A percentile compares a stretch with the other conserved stretches of the same genome.
Conservation (phyloP, 371 early-diverging fungal genomes). For the Entomophthora muscae region DNA sequence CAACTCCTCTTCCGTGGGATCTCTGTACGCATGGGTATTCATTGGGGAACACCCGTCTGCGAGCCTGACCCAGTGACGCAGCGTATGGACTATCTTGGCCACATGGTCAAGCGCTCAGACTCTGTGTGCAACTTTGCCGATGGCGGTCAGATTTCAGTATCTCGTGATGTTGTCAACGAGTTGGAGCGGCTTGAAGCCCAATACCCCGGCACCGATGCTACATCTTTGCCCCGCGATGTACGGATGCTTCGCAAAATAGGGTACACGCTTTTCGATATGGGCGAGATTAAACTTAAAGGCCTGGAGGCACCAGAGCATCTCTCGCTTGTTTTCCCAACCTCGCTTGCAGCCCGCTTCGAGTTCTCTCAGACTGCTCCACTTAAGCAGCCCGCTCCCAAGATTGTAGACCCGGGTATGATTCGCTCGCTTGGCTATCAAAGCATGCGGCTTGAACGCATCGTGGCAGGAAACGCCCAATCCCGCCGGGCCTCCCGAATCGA, state of each 20-base stretch:
- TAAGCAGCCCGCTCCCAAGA: slow-evolving; percentile 9
- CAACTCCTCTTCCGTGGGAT: slow-evolving; percentile 66
- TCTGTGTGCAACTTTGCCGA: slow-evolving; percentile 77
- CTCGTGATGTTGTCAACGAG: slow-evolving; percentile 39
- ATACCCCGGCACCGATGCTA: slow-evolving; percentile 12
- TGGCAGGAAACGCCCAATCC: slow-evolving; percentile 18
- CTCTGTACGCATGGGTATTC: slow-evolving; percentile 90
- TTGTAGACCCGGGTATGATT: slow-evolving; percentile 22
- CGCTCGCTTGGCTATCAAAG: slow-evolving; percentile 23
- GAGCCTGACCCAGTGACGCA: slow-evolving; percentile 80
- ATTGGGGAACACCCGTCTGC: slow-evolving; percentile 78
- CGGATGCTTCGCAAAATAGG: slow-evolving; percentile 42
- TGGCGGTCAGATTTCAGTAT: slow-evolving; percentile 76
- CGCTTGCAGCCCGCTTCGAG: neutral
- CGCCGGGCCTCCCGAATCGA: slow-evolving; percentile 14
- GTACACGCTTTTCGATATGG: slow-evolving; percentile 48
- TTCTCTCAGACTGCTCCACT: neutral
- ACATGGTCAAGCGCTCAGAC: slow-evolving; percentile 79
- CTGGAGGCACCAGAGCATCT: slow-evolving; percentile 76
- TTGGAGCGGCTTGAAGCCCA: slow-evolving; percentile 21
- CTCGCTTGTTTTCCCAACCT: slow-evolving; percentile 34
- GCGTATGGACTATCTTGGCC: slow-evolving; percentile 94
- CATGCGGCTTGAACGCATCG: slow-evolving; percentile 31
- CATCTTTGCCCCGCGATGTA: slow-evolving; percentile 13
- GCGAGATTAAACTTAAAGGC: slow-evolving; percentile 70